These are phyloP conservation scores for Metschnikowia chrysomelidarum DNA, from an alignment of 805 yeast species.

Conservation along the genomic window DNA sequence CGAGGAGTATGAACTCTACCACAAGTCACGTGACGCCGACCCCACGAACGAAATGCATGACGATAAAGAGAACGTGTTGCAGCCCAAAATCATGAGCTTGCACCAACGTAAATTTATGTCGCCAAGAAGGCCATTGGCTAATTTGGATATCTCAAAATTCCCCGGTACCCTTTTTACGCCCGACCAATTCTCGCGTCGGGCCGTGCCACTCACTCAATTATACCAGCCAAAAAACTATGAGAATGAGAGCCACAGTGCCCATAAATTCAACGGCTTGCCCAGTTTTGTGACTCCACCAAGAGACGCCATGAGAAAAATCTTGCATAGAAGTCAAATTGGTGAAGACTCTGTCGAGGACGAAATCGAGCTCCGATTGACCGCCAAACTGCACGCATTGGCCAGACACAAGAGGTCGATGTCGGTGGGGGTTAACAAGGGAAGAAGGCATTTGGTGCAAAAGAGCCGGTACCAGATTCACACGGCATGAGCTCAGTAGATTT, in stretches of 20 bases:
- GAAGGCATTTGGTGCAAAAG: slow-evolving; percentile 33
- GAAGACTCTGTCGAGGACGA: slow-evolving; percentile 16
- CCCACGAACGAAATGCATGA: slow-evolving; percentile 18
- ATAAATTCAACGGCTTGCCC: slow-evolving; percentile 31
- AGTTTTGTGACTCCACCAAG: slow-evolving; percentile 37
- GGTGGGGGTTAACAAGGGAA: slow-evolving; percentile 38
- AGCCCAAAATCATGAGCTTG: slow-evolving; percentile 25
- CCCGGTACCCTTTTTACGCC: slow-evolving; percentile 26
- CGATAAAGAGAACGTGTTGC: slow-evolving; percentile 43
- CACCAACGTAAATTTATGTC: slow-evolving; percentile 6
- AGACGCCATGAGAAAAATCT: slow-evolving; percentile 21
- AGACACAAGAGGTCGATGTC: slow-evolving; percentile 36
- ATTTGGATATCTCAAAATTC: slow-evolving; percentile 28
- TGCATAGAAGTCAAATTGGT: slow-evolving; percentile 18
- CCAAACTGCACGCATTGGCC: slow-evolving; percentile 20
- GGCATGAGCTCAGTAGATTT: slow-evolving; percentile 1
- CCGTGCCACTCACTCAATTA: slow-evolving; percentile 24
- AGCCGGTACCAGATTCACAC: slow-evolving; percentile 26
- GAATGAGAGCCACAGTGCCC: slow-evolving; percentile 28
- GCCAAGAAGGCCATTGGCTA: slow-evolving; percentile 27
- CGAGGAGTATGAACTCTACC: slow-evolving; percentile 14
- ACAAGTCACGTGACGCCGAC: slow-evolving; percentile 9
- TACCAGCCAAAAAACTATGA: slow-evolving; percentile 32
- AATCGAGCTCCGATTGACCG: slow-evolving; percentile 20
- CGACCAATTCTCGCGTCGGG: slow-evolving; percentile 11